A percentile compares a stretch with the other conserved stretches of the same genome.
phyloP scores from a whole-genome alignment of 805 yeast species.

The Spathaspora passalidarum region DNA sequence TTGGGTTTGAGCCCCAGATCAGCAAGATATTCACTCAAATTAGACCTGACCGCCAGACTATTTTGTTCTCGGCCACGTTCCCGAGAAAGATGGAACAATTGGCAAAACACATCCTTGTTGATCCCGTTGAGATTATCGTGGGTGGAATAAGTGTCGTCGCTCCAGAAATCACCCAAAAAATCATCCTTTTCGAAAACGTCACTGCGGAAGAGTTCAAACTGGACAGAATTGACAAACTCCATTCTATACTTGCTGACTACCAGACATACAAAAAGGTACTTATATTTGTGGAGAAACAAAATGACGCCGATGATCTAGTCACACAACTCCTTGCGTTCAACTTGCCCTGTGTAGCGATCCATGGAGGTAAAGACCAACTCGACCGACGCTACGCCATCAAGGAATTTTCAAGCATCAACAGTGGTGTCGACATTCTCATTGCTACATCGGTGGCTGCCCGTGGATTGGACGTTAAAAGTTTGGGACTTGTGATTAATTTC shows the following conservation, averaged over 20 bases:
- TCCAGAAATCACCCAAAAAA: slow-evolving; percentile 70
- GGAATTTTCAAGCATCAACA: slow-evolving; percentile 55
- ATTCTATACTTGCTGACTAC: slow-evolving; percentile 53
- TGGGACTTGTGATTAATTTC: slow-evolving; percentile 71
- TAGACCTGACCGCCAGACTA: slow-evolving; percentile 85
- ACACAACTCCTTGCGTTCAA: slow-evolving; percentile 51
- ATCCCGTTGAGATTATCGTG: slow-evolving; percentile 74
- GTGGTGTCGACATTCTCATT: slow-evolving; percentile 61
- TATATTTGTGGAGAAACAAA: slow-evolving; percentile 85
- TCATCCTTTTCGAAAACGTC: slow-evolving; percentile 54
- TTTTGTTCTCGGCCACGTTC: slow-evolving; percentile 91
- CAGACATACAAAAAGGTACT: slow-evolving; percentile 51
- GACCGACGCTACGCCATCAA: slow-evolving; percentile 75
- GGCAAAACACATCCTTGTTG: slow-evolving; percentile 59
- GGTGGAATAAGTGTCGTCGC: slow-evolving; percentile 83
- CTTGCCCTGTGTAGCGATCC: slow-evolving; percentile 65
- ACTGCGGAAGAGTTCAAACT: slow-evolving; percentile 36
- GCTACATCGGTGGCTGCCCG: slow-evolving; percentile 96
- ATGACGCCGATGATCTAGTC: slow-evolving; percentile 72
- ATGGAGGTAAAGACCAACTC: slow-evolving; percentile 87
- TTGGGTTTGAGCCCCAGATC: slow-evolving; percentile 97
- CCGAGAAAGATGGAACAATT: slow-evolving; percentile 75
- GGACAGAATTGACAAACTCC: slow-evolving; percentile 27
- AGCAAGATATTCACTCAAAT: slow-evolving; percentile 71
- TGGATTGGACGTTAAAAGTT: slow-evolving; percentile 88